Evolutionary conservation across 2,329 filamentous ascomycete species (phyloP).

Genomic region (Gaeumannomyces sp.): DNA sequence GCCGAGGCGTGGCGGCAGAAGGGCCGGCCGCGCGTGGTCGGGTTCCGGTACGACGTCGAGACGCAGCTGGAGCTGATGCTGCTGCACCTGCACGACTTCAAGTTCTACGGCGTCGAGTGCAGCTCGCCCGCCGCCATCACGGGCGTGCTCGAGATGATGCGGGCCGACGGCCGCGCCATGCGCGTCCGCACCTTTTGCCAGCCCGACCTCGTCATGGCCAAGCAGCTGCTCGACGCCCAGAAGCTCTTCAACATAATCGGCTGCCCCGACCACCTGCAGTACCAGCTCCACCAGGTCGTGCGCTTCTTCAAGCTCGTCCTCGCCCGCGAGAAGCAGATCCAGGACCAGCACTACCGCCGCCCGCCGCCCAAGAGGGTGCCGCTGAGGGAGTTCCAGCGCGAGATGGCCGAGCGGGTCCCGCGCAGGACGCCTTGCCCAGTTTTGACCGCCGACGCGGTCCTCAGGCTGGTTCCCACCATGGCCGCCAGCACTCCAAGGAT

Average conservation of each 20-base stretch:
- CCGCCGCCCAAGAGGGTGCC: conserved; percentile 4
- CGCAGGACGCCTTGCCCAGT: background rate
- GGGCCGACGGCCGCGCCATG: conserved; percentile 45
- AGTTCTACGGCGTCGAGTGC: conserved; percentile 45
- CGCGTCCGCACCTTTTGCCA: conserved; percentile 51
- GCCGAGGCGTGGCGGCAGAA: conserved; percentile 45
- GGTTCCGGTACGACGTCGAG: conserved; percentile 54
- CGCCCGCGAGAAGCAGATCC: conserved; percentile 34
- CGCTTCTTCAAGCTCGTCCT: conserved; percentile 49
- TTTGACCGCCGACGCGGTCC: background rate
- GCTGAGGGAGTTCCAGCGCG: background rate
- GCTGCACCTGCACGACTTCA: conserved; percentile 45
- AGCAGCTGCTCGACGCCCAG: conserved; percentile 50
- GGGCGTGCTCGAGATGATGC: conserved; percentile 46
- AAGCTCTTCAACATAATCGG: conserved; percentile 44
- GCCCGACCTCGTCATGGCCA: conserved; percentile 51
- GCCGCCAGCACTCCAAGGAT: background rate
- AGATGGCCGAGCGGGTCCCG: background rate
- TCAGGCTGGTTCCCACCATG: background rate
- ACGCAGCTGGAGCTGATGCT: conserved; percentile 51
- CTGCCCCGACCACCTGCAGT: conserved; percentile 35
- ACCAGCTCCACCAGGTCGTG: conserved; percentile 42
- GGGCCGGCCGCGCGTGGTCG: conserved; percentile 48
- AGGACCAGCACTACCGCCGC: conserved; percentile 14
- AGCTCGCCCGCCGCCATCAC: conserved; percentile 35